Percentiles rank a stretch among this genome's conserved stretches.
Conservation (phyloP, 2,329 filamentous ascomycete genomes). For the Botrytis aclada region DNA sequence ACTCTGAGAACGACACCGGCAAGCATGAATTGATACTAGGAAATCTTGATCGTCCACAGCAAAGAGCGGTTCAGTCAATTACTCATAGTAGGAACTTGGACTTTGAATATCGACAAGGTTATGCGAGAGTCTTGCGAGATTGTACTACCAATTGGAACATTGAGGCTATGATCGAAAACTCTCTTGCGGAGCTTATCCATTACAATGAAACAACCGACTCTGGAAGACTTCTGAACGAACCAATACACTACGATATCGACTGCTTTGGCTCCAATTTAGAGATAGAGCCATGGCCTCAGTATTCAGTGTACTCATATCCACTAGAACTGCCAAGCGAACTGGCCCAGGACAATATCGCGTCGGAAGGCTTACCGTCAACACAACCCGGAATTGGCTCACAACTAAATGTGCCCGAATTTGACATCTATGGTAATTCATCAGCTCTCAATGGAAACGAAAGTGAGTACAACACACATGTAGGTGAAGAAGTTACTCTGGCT, state of each 20-base stretch:
- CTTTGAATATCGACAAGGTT: not conserved
- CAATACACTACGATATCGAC: not conserved
- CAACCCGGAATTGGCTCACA: not conserved
- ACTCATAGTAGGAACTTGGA: not conserved
- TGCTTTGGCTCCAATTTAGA: not conserved
- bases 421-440: not conserved
- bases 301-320: not conserved
- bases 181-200: not conserved
- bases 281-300: not conserved
- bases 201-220: not conserved
- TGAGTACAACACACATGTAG: not conserved
- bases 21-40: not conserved
- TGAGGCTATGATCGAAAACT: not conserved
- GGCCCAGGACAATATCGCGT: not conserved
- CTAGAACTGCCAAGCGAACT: not conserved
- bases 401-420: not conserved
- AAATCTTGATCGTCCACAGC: not conserved
- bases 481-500: not conserved
- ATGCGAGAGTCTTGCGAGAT: not conserved
- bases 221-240: not conserved
- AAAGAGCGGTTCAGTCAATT: not conserved
- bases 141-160: too few relatives aligned
- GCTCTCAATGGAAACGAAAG: not conserved
- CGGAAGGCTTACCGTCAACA: too few relatives aligned
- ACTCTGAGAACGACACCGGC: not conserved